Base-by-base conservation (phyloP, 352 stramenopile species). In the Peronospora farinosa region DNA sequence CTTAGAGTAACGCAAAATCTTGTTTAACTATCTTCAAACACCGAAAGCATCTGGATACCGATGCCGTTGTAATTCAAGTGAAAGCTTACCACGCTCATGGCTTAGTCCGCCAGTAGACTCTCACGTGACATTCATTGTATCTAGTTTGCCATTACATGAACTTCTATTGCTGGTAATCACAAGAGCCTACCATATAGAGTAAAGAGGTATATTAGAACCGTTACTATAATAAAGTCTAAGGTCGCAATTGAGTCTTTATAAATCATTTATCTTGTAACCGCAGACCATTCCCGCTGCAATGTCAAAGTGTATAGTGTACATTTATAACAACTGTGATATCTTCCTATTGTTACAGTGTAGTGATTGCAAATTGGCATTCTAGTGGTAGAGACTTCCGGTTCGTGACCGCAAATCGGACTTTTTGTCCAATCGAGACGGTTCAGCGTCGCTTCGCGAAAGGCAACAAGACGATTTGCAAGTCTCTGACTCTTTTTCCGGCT, bases 401-500 rank as follows among this genome's bases (percentile, higher is more conserved):
- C 10, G 8, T 37, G 12, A 15, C 9, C 31, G 13, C 7, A 7
- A 16, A 15, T 37, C 7, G 10, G 12, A 6, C 31, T 15, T 54
- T 47, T 54, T 15, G n/a, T 31, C 56, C 56, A 64, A 60, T 64
- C 5, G 5, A 0, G n/a, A 19, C 5, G 12, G 15, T 8, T 13
- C 19, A 49, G 40, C 55, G 49, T 59, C 49, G 41, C 17, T 58
- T 63, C 43, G 55, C 28, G 15, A 17, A 15, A 46, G 33, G 33
- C 54, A 51, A 64, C 43, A 32, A 33, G 19, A 61, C 51, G 41
- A 60, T 49, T n/a, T 42, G 17, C 41, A 31, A 42, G 39, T 45
- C n/a, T 50, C 57, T 30, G 57, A 36, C 57, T 65, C 45, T 32
- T 38, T 47, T 48, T 41, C 27, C 42, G 54, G 55, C 32, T 58